These are phyloP conservation scores for Urochloa ruziziensis DNA, from an alignment of 176 grass and related monocot species.

Conservation along the genomic window DNA sequence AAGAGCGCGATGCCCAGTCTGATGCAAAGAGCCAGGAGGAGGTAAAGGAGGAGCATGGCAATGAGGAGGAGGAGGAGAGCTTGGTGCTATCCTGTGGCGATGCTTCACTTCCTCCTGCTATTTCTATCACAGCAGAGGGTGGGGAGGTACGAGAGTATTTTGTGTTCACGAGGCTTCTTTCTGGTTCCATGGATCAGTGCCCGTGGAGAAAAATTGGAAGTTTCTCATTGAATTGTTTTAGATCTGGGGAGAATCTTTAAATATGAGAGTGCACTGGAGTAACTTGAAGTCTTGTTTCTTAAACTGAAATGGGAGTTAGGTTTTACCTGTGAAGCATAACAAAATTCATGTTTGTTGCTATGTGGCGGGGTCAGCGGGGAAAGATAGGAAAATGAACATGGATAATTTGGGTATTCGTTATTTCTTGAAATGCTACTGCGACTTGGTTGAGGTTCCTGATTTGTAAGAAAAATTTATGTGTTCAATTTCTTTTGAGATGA, in stretches of 20 bases:
- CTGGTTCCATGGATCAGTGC: not conserved
- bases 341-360: not conserved
- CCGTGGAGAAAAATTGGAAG: not conserved
- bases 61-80: constrained; percentile 26
- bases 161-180: not conserved
- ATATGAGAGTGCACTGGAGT: not conserved
- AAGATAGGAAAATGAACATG: not conserved
- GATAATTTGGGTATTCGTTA: not conserved
- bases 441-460: not conserved
- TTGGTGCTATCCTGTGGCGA: constrained; percentile 31
- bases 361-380: not conserved
- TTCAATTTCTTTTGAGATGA: constrained; percentile 17
- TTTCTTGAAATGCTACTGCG: constrained; percentile 17
- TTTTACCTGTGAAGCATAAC: not conserved
- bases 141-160: constrained; percentile 29
- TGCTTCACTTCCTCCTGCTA: constrained; percentile 23
- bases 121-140: constrained; percentile 19
- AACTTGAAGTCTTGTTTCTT: not conserved
- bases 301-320: not conserved
- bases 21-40: constrained; percentile 6
- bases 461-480: constrained; percentile 17
- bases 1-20: constrained; percentile 14
- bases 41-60: not conserved
- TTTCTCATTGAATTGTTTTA: not conserved
- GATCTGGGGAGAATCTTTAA: not conserved